A percentile compares a stretch with the other conserved stretches of the same genome.
These are phyloP conservation scores for Aspergillus pseudonomiae DNA, from an alignment of 2,329 filamentous ascomycete genomes.

Conservation along the genomic window DNA sequence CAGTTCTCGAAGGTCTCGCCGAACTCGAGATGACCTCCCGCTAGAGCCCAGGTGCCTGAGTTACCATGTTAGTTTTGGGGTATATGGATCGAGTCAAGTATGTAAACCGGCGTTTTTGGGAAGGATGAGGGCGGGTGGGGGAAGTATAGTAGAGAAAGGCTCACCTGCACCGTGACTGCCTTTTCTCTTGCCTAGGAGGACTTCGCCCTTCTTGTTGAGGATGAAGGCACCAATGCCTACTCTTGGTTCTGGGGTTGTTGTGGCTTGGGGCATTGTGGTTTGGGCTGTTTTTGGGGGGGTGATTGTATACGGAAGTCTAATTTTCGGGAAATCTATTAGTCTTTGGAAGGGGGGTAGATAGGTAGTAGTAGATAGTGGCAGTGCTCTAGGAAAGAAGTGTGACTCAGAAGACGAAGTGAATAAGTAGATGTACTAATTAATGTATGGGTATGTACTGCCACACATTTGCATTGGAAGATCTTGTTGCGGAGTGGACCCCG, in stretches of 20 bases:
- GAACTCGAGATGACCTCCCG: conserved; percentile 74
- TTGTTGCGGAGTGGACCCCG: background rate
- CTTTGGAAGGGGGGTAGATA: too few relatives aligned
- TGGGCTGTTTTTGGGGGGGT: background rate
- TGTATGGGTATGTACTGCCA: background rate
- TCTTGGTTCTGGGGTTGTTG: conserved; percentile 23
- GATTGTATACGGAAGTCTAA: too few relatives aligned
- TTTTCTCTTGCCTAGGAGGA: conserved; percentile 52
- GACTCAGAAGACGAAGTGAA: background rate
- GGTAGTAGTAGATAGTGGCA: background rate
- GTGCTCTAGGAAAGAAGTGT: background rate
- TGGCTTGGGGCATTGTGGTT: background rate
- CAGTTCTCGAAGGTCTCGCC: conserved; percentile 65
- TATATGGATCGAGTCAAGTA: background rate
- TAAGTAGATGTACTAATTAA: background rate
- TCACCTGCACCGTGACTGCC: conserved; percentile 52
- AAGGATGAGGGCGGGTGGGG: background rate
- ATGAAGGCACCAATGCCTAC: conserved; percentile 56
- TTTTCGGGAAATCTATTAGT: too few relatives aligned
- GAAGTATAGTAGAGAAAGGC: background rate
- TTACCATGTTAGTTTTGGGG: background rate
- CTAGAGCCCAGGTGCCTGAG: conserved; percentile 64
- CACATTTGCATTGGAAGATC: background rate
- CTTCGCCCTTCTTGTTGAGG: conserved; percentile 43
- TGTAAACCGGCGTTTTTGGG: background rate